Evolutionary conservation across 345 rosid species (phyloP).

Genomic region (Jatropha curcas): DNA sequence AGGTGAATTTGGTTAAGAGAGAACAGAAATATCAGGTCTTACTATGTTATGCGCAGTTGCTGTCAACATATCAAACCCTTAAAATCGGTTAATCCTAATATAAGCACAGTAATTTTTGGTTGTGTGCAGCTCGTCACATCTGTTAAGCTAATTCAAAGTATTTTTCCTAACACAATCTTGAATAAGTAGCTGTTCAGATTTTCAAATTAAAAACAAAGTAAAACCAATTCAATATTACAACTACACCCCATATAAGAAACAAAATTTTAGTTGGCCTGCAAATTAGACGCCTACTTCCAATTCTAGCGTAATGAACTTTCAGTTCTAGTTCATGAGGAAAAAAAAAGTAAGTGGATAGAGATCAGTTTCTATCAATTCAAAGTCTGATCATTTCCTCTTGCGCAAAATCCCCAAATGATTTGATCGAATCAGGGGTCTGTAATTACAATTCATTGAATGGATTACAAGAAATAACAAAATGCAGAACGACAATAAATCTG

Average conservation of each 20-base stretch:
- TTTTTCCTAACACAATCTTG: not conserved
- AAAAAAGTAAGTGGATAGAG: constrained; percentile 61
- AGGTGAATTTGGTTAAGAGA: constrained; percentile 62
- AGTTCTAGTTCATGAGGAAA: too few species aligned
- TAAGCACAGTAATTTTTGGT: not conserved
- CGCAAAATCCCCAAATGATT: constrained; percentile 81
- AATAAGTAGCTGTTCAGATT: too few species aligned
- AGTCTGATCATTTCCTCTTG: constrained; percentile 59
- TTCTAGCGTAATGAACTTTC: too few species aligned
- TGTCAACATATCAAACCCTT: not conserved
- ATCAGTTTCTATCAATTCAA: constrained; percentile 83
- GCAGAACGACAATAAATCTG: not conserved
- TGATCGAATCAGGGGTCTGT: constrained; percentile 81
- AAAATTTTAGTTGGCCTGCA: not conserved
- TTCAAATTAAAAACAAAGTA: not conserved
- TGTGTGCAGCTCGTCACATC: not conserved
- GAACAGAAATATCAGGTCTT: constrained; percentile 3
- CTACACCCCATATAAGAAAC: not conserved
- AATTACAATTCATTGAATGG: constrained; percentile 1
- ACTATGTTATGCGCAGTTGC: not conserved
- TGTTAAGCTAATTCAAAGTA: not conserved
- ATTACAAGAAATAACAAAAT: constrained; percentile 2
- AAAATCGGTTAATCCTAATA: not conserved
- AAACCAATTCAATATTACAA: not conserved
- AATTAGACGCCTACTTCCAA: too few species aligned